Conservation (phyloP, 768 basidiomycete genomes). For the Boletus barrowsii region DNA sequence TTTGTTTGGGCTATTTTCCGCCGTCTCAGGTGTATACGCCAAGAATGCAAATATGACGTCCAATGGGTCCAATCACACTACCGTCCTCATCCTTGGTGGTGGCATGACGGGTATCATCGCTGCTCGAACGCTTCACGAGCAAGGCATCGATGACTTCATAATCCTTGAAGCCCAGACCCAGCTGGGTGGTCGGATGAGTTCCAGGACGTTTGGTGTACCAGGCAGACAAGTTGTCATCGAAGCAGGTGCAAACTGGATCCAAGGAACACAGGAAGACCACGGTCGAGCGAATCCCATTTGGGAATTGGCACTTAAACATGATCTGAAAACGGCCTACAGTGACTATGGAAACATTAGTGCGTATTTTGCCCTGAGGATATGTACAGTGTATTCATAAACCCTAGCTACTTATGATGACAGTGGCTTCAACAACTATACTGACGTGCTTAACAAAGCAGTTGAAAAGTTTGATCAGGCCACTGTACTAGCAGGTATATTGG, state of each 20-base stretch:
- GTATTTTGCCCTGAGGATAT: constrained; percentile 15
- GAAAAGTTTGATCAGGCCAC: constrained; percentile 42
- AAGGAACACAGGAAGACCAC: constrained; percentile 45
- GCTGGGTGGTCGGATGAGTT: constrained; percentile 61
- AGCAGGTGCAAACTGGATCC: constrained; percentile 61
- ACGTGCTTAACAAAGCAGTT: constrained; percentile 40
- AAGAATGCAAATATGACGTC: neutral
- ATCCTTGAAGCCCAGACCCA: constrained; percentile 59
- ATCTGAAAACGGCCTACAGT: constrained; percentile 43
- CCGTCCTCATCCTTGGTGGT: constrained; percentile 61
- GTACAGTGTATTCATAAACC: neutral
- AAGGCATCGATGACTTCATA: constrained; percentile 53
- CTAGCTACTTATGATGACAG: constrained; percentile 54
- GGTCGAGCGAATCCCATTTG: constrained; percentile 61
- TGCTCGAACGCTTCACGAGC: constrained; percentile 53
- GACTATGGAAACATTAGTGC: constrained; percentile 45
- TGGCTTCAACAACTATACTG: constrained; percentile 47
- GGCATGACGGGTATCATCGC: constrained; percentile 66
- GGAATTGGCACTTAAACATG: constrained; percentile 53
- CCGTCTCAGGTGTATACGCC: neutral
- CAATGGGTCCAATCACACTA: constrained; percentile 17
- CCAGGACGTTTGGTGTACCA: constrained; percentile 40
- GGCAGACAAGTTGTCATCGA: constrained; percentile 46
- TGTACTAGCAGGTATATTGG: constrained; percentile 41
- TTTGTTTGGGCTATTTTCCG: constrained; percentile 4